phyloP scores from a whole-genome alignment of 768 basidiomycete species.

The Phanerodontia chrysosporium region DNA sequence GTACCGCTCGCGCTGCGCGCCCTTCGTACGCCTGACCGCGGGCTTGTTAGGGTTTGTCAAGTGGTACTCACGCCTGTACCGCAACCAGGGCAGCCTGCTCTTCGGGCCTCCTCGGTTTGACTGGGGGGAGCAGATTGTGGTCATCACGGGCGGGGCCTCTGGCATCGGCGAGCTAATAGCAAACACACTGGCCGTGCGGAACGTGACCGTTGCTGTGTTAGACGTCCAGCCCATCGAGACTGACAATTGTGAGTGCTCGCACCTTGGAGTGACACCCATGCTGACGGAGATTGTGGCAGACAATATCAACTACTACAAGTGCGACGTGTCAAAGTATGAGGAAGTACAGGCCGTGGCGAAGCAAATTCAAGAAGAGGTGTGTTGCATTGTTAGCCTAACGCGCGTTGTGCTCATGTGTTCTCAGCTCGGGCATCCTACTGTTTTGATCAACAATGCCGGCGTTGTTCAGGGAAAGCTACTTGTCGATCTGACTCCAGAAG shows the following conservation, averaged over 20 bases:
- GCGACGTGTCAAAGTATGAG: conserved; percentile 87
- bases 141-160: conserved; percentile 89
- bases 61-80: conserved; percentile 69
- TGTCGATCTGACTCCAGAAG: conserved; percentile 71
- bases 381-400: conserved; percentile 2
- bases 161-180: conserved; percentile 88
- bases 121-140: conserved; percentile 87
- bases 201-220: conserved; percentile 80
- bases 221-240: conserved; percentile 76
- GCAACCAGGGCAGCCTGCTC: conserved; percentile 67
- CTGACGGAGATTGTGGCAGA: conserved; percentile 35
- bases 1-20: conserved; percentile 21
- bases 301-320: conserved; percentile 82
- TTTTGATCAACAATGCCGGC: conserved; percentile 93
- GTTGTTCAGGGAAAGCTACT: conserved; percentile 87
- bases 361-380: conserved; percentile 73
- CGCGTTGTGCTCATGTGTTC: not conserved
- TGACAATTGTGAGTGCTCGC: conserved; percentile 58
- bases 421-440: conserved; percentile 85
- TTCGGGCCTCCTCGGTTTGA: conserved; percentile 59
- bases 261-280: not conserved
- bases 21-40: not conserved
- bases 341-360: conserved; percentile 76
- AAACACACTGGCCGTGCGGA: conserved; percentile 79
- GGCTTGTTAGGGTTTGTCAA: conserved; percentile 55